phyloP scores from a whole-genome alignment of 73 alveolate species.

The Durusdinium trenchii region DNA sequence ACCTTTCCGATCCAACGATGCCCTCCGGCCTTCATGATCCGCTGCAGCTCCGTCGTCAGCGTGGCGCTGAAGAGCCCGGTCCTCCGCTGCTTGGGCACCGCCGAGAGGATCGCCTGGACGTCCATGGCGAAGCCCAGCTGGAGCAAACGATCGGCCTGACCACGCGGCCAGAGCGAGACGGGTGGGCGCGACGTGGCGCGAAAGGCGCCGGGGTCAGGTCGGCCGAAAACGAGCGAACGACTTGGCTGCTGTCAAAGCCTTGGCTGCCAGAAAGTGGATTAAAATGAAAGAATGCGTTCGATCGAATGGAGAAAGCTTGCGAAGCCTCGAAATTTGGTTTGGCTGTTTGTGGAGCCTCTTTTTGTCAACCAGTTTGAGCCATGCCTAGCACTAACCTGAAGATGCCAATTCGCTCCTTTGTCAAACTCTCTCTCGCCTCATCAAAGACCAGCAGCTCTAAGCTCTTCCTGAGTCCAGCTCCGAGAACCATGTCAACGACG shows the following conservation, averaged over 20 bases:
- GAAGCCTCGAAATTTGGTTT: not conserved
- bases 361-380: no score
- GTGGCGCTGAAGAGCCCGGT: conserved; percentile 99
- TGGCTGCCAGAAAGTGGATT: no score
- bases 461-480: conserved; percentile 88
- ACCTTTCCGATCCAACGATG: no score
- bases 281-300: not conserved
- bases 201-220: no score
- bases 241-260: no score
- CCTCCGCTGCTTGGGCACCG: conserved; percentile 99
- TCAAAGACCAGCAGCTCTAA: conserved; percentile 98
- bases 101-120: conserved; percentile 96
- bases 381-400: no score
- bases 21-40: conserved; percentile 98
- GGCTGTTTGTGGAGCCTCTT: not conserved
- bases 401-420: no score
- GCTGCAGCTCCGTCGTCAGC: conserved; percentile 98
- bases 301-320: not conserved
- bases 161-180: no score
- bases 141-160: conserved; percentile 99
- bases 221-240: no score
- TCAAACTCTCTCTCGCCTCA: no score
- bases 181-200: no score
- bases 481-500: no score
- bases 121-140: conserved; percentile 96